Conservation (phyloP, 2,329 filamentous ascomycete species). For the Drechmeria coniospora region DNA sequence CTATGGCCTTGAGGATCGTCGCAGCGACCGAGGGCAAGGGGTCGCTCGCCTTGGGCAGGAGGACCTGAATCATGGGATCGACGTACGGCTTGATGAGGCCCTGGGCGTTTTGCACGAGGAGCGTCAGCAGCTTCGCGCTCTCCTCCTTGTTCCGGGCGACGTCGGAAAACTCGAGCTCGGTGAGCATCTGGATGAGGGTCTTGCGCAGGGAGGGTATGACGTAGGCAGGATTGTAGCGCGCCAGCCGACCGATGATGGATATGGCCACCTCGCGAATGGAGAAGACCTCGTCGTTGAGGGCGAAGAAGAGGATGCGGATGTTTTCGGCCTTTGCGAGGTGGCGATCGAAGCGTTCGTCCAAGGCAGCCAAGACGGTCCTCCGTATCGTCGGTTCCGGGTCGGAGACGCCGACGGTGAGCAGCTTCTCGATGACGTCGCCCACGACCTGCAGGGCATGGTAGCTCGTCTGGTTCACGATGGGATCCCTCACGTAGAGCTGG, state of each 20-base stretch:
- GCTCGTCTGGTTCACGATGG: conserved; percentile 95
- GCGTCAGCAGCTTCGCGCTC: conserved; percentile 80
- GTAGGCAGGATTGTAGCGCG: conserved; percentile 85
- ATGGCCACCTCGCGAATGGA: conserved; percentile 88
- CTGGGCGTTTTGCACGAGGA: conserved; percentile 85
- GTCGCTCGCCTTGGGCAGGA: conserved; percentile 87
- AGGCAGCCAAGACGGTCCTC: conserved; percentile 69
- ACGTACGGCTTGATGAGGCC: conserved; percentile 92
- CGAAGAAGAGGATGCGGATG: conserved; percentile 86
- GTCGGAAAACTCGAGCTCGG: conserved; percentile 91
- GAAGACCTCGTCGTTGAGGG: conserved; percentile 89
- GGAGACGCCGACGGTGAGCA: conserved; percentile 86
- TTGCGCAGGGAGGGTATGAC: conserved; percentile 93
- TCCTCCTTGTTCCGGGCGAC: conserved; percentile 91
- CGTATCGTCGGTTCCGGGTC: conserved; percentile 84
- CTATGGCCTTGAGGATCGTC: conserved; percentile 88
- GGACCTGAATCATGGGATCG: conserved; percentile 84
- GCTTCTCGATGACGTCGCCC: conserved; percentile 91
- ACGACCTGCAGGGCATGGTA: conserved; percentile 95
- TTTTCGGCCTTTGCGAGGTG: conserved; percentile 97
- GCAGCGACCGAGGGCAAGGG: conserved; percentile 76
- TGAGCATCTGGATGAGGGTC: conserved; percentile 87
- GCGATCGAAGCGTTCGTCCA: conserved; percentile 87
- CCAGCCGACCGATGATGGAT: conserved; percentile 86
- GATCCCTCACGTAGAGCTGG: conserved; percentile 90